These are phyloP conservation scores for Chalaropsis ovoidea DNA, from an alignment of 2,329 filamentous ascomycete species.

Conservation along the genomic window DNA sequence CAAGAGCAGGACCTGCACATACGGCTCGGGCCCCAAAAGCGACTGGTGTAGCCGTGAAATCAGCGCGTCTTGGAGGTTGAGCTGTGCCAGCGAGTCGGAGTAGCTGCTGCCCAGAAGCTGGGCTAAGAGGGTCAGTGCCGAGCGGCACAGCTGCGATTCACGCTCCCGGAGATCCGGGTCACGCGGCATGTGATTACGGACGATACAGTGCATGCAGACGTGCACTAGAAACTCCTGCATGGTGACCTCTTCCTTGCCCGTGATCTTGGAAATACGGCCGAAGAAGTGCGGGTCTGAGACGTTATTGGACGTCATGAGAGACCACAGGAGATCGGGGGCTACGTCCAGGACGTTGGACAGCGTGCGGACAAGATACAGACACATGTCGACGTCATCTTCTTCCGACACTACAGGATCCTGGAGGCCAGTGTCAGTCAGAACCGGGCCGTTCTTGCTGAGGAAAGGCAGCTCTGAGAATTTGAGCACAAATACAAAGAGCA, in stretches of 20 bases:
- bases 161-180: slow-evolving; percentile 36
- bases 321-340: slow-evolving; percentile 60
- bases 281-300: slow-evolving; percentile 39
- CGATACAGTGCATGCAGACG: slow-evolving; percentile 54
- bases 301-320: slow-evolving; percentile 54
- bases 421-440: slow-evolving; percentile 14
- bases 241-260: slow-evolving; percentile 44
- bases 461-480: slow-evolving; percentile 50
- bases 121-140: slow-evolving; percentile 58
- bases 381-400: slow-evolving; percentile 63
- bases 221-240: slow-evolving; percentile 60
- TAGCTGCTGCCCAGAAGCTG: slow-evolving; percentile 58
- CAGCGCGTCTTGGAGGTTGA: slow-evolving; percentile 60
- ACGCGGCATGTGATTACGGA: slow-evolving; percentile 34
- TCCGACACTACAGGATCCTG: slow-evolving; percentile 33
- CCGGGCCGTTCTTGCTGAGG: slow-evolving; percentile 31
- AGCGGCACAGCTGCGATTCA: slow-evolving; percentile 58
- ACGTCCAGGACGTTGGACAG: slow-evolving; percentile 62
- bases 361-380: slow-evolving; percentile 66
- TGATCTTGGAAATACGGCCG: slow-evolving; percentile 38
- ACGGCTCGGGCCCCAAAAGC: slow-evolving; percentile 52
- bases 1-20: slow-evolving; percentile 66
- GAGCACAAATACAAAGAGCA: slow-evolving; percentile 51
- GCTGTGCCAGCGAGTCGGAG: slow-evolving; percentile 46
- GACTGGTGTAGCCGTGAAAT: slow-evolving; percentile 57